Evolutionary conservation across 306 rosid genomes (phyloP).

Genomic region (Canavalia ensiformis): DNA sequence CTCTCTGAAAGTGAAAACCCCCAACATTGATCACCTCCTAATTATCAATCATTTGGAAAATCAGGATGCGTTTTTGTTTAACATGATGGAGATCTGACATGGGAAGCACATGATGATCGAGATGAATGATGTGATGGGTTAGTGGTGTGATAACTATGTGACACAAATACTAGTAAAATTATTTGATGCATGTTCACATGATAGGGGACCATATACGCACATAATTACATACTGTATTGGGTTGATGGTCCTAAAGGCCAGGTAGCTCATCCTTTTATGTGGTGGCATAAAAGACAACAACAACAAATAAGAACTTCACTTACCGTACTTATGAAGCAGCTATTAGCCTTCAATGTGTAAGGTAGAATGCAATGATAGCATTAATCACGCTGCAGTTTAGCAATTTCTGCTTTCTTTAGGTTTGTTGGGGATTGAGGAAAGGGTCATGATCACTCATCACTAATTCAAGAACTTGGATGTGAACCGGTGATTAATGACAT

Average conservation of each 20-base stretch:
- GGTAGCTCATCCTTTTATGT: constrained; percentile 45
- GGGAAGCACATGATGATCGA: constrained; percentile 63
- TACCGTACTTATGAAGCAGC: constrained; percentile 35
- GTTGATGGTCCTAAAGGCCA: constrained; percentile 50
- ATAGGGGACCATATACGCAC: constrained; percentile 71
- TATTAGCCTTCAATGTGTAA: constrained; percentile 35
- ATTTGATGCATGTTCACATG: constrained; percentile 57
- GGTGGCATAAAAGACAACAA: constrained; percentile 54
- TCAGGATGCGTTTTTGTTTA: constrained; percentile 13
- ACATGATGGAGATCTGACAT: constrained; percentile 58
- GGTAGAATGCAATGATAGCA: constrained; percentile 34
- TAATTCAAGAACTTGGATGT: constrained; percentile 25
- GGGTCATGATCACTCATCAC: constrained; percentile 32
- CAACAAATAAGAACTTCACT: constrained; percentile 39
- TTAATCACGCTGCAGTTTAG: constrained; percentile 35
- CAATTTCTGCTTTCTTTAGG: constrained; percentile 39
- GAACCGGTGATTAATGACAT: constrained; percentile 12
- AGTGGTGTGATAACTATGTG: constrained; percentile 67
- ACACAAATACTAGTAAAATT: constrained; percentile 52
- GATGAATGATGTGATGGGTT: constrained; percentile 63
- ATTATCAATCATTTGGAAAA: constrained; percentile 32
- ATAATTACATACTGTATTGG: constrained; percentile 44
- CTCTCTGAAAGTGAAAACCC: constrained; percentile 49
- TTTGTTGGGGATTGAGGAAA: constrained; percentile 41
- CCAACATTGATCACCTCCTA: constrained; percentile 23